Conservation (phyloP, 164 flowering plant genomes). For the Euptelea pleiosperma region DNA sequence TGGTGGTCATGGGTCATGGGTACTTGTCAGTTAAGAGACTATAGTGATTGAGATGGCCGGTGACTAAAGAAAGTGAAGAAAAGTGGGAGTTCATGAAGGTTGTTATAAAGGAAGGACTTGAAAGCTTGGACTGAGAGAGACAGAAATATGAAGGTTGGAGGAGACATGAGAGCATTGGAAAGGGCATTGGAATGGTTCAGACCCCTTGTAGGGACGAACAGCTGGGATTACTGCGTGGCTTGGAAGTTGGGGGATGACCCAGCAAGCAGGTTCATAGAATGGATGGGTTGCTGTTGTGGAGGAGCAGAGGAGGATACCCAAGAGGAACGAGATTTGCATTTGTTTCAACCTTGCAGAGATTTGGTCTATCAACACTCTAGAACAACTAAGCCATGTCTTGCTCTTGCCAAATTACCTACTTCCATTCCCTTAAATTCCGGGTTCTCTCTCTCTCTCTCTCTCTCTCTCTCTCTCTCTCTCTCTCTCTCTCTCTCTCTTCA, state of each 20-base stretch:
- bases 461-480: background rate
- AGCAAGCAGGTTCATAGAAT: slow-evolving; percentile 54
- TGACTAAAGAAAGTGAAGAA: too few species aligned
- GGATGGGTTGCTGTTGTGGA: slow-evolving; percentile 61
- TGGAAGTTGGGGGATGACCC: slow-evolving; percentile 63
- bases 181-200: slow-evolving; percentile 45
- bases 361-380: slow-evolving; percentile 28
- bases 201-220: slow-evolving; percentile 35
- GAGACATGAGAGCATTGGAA: slow-evolving; percentile 35
- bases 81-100: too few species aligned
- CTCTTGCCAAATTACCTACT: slow-evolving; percentile 45
- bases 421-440: slow-evolving; percentile 52
- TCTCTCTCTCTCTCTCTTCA: background rate
- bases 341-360: slow-evolving; percentile 44
- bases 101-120: too few species aligned
- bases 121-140: too few species aligned
- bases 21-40: too few species aligned
- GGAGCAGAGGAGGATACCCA: slow-evolving; percentile 30
- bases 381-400: slow-evolving; percentile 47
- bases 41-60: too few species aligned
- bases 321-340: slow-evolving; percentile 16
- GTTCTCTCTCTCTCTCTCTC: slow-evolving; percentile 22
- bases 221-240: slow-evolving; percentile 63
- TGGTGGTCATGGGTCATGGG: too few species aligned
- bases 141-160: too few species aligned